These are phyloP conservation scores for Cystobasidium slooffiae DNA, from an alignment of 1,284 basidiomycete genomes.

Conservation along the genomic window DNA sequence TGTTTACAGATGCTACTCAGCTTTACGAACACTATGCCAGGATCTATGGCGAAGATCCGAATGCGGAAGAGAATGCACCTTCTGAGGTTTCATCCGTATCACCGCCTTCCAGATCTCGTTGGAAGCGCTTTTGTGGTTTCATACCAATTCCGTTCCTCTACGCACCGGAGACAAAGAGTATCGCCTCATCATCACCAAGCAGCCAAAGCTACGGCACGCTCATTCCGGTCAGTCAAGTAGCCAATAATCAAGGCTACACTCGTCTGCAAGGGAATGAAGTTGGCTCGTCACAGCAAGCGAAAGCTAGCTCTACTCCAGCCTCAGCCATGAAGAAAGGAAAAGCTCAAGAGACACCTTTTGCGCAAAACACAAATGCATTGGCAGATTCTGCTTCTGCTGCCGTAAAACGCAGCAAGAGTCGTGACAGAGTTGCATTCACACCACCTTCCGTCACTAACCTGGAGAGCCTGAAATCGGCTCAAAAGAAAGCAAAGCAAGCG, in stretches of 20 bases:
- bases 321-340: constrained; percentile 24
- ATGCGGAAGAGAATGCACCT: not conserved
- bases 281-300: too few species aligned
- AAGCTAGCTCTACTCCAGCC: not conserved
- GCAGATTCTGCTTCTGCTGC: not conserved
- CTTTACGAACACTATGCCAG: constrained; percentile 38
- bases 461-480: constrained; percentile 32
- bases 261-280: not conserved
- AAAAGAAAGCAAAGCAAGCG: constrained; percentile 26
- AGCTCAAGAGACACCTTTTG: not conserved
- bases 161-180: constrained; percentile 34
- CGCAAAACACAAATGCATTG: not conserved
- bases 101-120: not conserved
- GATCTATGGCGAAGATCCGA: constrained; percentile 15
- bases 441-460: constrained; percentile 34
- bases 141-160: constrained; percentile 35
- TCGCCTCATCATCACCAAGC: not conserved
- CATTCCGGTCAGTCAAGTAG: constrained; percentile 26
- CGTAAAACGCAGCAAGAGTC: constrained; percentile 12
- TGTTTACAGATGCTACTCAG: constrained; percentile 23
- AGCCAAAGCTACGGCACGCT: constrained; percentile 25
- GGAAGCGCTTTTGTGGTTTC: constrained; percentile 34
- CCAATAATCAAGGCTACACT: constrained; percentile 13
- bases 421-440: constrained; percentile 17
- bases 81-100: not conserved